Base-by-base conservation (phyloP, 768 basidiomycete species). In the Leccinum fibrillosum region DNA sequence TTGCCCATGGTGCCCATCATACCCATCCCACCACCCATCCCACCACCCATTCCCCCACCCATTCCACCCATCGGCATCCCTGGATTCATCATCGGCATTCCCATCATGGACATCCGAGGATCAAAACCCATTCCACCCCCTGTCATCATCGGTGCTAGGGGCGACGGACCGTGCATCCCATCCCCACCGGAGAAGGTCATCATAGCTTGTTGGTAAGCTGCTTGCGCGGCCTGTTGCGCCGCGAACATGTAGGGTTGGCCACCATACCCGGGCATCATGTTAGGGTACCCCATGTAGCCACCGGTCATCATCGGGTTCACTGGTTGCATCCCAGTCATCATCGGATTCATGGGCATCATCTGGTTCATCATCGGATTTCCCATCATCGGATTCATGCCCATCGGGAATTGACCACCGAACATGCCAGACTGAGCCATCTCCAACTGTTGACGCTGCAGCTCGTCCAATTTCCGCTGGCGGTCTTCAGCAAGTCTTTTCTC, bases 401-500 rank as follows among this genome's bases (percentile, higher is more conserved):
- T 69, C 28, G 74, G 66, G 63, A 73, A 74, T 58, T 73, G 76
- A 61, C 76, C 82, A 39, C 78, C 82, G 66, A 86, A 90, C 82
- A 90, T 83, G 57, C 86, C 86, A 67, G 87, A 85, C 65, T 91
- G 87, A 83, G 92, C 90, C 70, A 95, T 91, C 66, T 97, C 93
- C 54, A 94, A 77, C 66, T 96, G 94, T 72, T 90, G 86, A 47
- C 88, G 82, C 68, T 96, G 93, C 55, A 90, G 81, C 21, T 94
- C 93, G 71, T 98, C 94, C 61, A 95, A 85, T 72, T 94, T 89
- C 57, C 96, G 83, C 69, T 96, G 94, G 52, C 94, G 81, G 64
- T 95, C 92, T 75, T 98, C 96, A 7, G 92, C 95, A 35, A 93
- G 61, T 34, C 96, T 82, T 71, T 91, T 90, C 67, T 98, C 95